Evolutionary conservation across 129 eudicot species (phyloP), one percentile per base, ranked within the genome.

Genomic region (Tanacetum coccineum): DNA sequence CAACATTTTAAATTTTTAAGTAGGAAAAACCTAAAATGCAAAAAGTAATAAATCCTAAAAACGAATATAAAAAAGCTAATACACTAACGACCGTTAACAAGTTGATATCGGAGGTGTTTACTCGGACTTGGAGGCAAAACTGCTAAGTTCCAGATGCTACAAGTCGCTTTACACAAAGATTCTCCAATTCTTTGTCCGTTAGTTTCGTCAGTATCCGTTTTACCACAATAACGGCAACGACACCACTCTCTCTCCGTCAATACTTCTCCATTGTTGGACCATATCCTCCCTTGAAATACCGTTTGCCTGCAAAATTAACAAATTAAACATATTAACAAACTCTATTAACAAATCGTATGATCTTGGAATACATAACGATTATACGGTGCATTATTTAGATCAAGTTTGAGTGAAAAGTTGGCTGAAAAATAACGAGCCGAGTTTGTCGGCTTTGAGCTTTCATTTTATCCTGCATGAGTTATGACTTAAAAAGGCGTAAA

Each of bases 71-170:
- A 15, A 10, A 61, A 61, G 0, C 1, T 1, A 18, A 30, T 54
- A n/a, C n/a, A n/a, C n/a, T 73, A 73, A 88, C 98, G 98, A 60
- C 96, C 95, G 87, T 79, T 82, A 71, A 81, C 83, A 25, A 86
- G 85, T 18, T 87, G 91, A 66, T 83, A 78, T 86, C 89, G 78
- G 89, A 64, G 76, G 59, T 8, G 71, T 71, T 93, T 93, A 89
- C 95, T 88, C 69, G 98, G 98, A 60, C 98, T 93, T 21, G 98
- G 96, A 59, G 98, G 96, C 63, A 84, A 59, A 72, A n/a, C 96
- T 92, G 68, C 79, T 79, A 51, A 49, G 70, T 54, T 28, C 90
- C 87, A 5, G 85, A n/a, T 6, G 83, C 84, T 50, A 93, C 87
- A 13, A 93, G 87, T 4, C 96, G 87, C 77, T 93, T 92, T 60